phyloP scores from a whole-genome alignment of 2,329 filamentous ascomycete genomes.

The Calcarisporium arbuscula region DNA sequence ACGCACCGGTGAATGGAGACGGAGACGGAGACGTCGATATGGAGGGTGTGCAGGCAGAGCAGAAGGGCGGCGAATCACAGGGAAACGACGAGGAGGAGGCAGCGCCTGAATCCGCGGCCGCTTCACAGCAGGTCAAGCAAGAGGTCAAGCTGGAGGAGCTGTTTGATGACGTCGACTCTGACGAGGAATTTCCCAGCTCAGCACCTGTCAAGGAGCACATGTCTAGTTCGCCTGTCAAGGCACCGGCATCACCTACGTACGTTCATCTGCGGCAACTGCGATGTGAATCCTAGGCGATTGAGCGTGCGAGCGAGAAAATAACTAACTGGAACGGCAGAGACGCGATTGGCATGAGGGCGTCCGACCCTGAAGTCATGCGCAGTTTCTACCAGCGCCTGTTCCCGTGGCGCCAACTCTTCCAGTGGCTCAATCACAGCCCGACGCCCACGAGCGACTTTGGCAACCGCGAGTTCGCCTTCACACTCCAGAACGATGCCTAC shows the following conservation, averaged over 20 bases:
- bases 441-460: slow-evolving; percentile 81
- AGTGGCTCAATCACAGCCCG: slow-evolving; percentile 94
- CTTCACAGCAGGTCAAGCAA: slow-evolving; percentile 22
- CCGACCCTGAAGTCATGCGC: slow-evolving; percentile 79
- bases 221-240: slow-evolving; percentile 34
- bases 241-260: slow-evolving; percentile 37
- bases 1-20: slow-evolving; percentile 14
- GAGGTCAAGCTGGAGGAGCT: slow-evolving; percentile 52
- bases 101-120: slow-evolving; percentile 12
- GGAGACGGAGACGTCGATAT: slow-evolving; percentile 33
- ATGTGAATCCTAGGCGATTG: too few species aligned
- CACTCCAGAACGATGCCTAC: slow-evolving; percentile 86
- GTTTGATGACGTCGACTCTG: slow-evolving; percentile 52
- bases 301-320: too few species aligned
- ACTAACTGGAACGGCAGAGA: slow-evolving; percentile 25
- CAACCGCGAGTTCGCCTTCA: slow-evolving; percentile 94
- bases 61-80: too few species aligned
- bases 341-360: slow-evolving; percentile 38
- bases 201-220: slow-evolving; percentile 28
- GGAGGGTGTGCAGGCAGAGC: too few species aligned
- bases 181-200: slow-evolving; percentile 55
- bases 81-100: slow-evolving; percentile 15
- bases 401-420: slow-evolving; percentile 89
- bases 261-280: too few species aligned
- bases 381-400: slow-evolving; percentile 95